Evolutionary conservation across 1,139 yeast genomes (phyloP).

Genomic region (Pichia terricola): DNA sequence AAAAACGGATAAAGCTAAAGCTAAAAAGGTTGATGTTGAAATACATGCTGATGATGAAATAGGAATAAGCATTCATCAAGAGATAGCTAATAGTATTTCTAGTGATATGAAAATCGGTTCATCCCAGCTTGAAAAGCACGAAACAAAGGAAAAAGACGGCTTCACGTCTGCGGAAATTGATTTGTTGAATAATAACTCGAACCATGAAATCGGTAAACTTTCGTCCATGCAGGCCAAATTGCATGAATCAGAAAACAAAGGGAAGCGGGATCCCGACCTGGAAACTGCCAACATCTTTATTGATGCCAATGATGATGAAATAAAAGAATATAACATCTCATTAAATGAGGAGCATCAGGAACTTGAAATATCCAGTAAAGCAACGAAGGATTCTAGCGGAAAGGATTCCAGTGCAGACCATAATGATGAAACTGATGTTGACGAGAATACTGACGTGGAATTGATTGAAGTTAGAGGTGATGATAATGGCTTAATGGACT

Average conservation of each 20-base stretch:
- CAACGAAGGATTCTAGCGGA: too few species aligned
- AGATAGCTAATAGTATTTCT: too few species aligned
- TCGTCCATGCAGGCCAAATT: too few species aligned
- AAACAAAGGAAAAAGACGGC: too few species aligned
- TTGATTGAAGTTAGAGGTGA: conserved; percentile 9
- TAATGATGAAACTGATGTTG: background rate
- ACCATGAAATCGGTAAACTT: too few species aligned
- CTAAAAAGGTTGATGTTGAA: background rate
- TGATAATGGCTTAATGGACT: conserved; percentile 13
- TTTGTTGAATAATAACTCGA: too few species aligned
- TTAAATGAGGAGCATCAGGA: background rate
- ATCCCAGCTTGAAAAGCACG: too few species aligned
- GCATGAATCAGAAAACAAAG: too few species aligned
- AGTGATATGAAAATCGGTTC: too few species aligned
- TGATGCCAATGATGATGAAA: conserved; percentile 23
- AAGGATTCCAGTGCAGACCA: background rate
- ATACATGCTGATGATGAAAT: background rate
- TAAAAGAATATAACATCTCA: conserved; percentile 15
- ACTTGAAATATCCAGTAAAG: background rate
- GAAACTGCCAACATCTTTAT: conserved; percentile 8
- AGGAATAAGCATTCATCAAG: too few species aligned
- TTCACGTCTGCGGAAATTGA: too few species aligned
- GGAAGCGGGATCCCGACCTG: too few species aligned
- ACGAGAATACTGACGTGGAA: conserved; percentile 6
- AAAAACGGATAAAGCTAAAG: background rate